Conservation (phyloP, 495 filamentous ascomycete species). For the Hypoxylon rickii region DNA sequence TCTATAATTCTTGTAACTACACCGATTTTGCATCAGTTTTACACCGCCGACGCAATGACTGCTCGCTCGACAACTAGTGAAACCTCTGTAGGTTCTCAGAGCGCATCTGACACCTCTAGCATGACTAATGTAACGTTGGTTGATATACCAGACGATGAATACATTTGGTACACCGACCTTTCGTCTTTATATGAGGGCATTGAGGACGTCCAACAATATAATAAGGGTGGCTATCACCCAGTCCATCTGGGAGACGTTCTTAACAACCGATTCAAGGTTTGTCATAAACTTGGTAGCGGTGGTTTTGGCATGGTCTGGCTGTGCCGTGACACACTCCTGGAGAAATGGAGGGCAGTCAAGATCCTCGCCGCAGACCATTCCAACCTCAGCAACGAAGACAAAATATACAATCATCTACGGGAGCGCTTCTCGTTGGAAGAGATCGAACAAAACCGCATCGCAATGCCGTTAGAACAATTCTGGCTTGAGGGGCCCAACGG, state of each 20-base stretch:
- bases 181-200: no score
- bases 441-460: constrained; percentile 14
- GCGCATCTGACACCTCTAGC: no score
- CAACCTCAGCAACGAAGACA: constrained; percentile 6
- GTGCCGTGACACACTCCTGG: constrained; percentile 47
- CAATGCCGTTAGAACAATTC: constrained; percentile 39
- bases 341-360: constrained; percentile 37
- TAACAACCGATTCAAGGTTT: constrained; percentile 49
- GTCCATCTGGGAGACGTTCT: constrained; percentile 51
- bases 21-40: no score
- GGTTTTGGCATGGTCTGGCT: constrained; percentile 61
- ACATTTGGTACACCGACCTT: no score
- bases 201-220: constrained; percentile 37
- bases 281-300: constrained; percentile 60
- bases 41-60: no score
- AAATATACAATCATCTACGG: constrained; percentile 7
- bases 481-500: constrained; percentile 47
- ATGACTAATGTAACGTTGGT: no score
- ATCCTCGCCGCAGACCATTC: constrained; percentile 25
- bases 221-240: constrained; percentile 49
- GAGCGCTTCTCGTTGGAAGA: not conserved
- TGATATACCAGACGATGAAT: no score
- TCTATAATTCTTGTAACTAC: no score
- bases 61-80: no score
- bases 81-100: no score